Evolutionary conservation across 148 eudicot genomes (phyloP).

Genomic region (Chenopodium album): DNA sequence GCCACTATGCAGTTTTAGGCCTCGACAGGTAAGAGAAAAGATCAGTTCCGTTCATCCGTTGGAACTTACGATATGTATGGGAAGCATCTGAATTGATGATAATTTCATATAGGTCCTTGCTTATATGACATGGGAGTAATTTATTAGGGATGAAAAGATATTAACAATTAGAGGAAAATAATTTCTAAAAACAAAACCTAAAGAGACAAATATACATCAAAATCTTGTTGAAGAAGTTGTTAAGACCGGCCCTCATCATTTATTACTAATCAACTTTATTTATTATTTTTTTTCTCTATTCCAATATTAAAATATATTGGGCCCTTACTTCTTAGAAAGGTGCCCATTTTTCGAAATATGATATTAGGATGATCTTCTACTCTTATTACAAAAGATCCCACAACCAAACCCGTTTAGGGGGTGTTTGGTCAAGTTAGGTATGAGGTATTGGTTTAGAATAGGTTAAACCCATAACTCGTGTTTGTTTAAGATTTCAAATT

Average conservation of each 20-base stretch:
- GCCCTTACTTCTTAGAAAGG: neutral
- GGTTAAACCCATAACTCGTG: no score
- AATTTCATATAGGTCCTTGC: neutral
- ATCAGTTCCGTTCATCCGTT: no score
- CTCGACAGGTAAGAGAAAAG: constrained; percentile 71
- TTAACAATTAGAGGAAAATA: neutral
- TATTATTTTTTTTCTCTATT: neutral
- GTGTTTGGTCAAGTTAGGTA: no score
- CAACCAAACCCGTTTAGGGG: neutral
- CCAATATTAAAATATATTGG: neutral
- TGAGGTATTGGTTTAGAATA: no score
- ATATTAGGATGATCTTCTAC: neutral
- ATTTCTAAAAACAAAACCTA: neutral
- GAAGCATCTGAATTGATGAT: neutral
- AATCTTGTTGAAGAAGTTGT: neutral
- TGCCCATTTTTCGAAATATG: neutral
- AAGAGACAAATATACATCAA: neutral
- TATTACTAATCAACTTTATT: no score
- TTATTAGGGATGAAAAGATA: neutral
- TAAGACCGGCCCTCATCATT: neutral
- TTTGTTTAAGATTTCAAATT: no score
- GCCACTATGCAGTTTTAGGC: constrained; percentile 92
- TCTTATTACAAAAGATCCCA: neutral
- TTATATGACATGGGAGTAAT: neutral
- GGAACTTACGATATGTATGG: neutral